Percentiles rank a stretch among this genome's conserved stretches.
These are phyloP conservation scores for Russula earlei DNA, from an alignment of 768 basidiomycete genomes.

Conservation along the genomic window DNA sequence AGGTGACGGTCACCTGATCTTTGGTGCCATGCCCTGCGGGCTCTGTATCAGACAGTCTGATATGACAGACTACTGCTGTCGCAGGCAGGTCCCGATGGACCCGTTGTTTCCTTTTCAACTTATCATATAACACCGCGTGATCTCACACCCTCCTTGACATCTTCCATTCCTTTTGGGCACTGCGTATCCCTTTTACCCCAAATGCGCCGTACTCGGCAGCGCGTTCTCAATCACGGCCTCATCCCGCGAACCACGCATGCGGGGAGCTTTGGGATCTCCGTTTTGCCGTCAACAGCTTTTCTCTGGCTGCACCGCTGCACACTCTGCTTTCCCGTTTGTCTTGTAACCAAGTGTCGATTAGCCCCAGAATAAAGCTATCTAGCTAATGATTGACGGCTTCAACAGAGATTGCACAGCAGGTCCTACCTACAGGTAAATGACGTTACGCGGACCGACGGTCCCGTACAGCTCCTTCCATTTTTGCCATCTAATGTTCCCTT, in stretches of 20 bases:
- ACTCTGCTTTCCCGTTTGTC: too few species aligned
- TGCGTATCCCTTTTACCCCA: neutral
- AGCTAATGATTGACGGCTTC: too few species aligned
- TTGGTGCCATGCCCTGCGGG: neutral
- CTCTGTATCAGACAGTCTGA: too few species aligned
- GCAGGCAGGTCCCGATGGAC: neutral
- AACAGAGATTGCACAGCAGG: neutral
- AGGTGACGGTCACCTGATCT: neutral
- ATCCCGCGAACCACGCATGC: slow-evolving; percentile 14
- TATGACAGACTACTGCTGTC: too few species aligned
- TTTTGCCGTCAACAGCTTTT: slow-evolving; percentile 4
- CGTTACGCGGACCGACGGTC: neutral
- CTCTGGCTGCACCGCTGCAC: neutral
- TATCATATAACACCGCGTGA: slow-evolving; percentile 8
- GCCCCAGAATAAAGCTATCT: too few species aligned
- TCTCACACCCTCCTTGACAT: slow-evolving; percentile 3
- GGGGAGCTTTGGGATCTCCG: slow-evolving; percentile 11
- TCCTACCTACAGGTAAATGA: neutral
- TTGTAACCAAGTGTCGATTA: neutral
- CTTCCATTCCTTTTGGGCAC: slow-evolving; percentile 11
- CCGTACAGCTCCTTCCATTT: slow-evolving; percentile 5
- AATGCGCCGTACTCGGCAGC: neutral
- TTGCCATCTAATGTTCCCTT: slow-evolving; percentile 12
- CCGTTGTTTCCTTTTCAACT: slow-evolving; percentile 8
- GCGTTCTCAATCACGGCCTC: slow-evolving; percentile 10